These are phyloP conservation scores for Dioscorea dumetorum DNA, from an alignment of 106 monocot genomes.

Conservation along the genomic window DNA sequence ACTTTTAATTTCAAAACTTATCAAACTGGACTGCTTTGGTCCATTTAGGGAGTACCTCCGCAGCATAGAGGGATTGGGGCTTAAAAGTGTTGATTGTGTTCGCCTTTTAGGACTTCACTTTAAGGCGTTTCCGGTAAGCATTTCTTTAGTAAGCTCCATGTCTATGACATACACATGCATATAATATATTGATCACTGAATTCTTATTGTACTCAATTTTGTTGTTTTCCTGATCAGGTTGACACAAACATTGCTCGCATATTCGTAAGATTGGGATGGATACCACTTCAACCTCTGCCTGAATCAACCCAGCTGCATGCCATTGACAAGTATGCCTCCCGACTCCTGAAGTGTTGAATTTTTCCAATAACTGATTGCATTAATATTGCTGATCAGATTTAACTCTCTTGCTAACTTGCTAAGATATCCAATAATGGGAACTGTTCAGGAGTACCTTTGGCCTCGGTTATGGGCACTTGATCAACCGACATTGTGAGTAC, in stretches of 20 bases:
- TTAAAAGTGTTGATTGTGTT: conserved; percentile 87
- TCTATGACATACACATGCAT: neutral
- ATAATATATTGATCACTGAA: neutral
- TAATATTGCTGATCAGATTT: neutral
- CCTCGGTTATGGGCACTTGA: conserved; percentile 74
- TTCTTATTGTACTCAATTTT: neutral
- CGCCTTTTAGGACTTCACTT: conserved; percentile 67
- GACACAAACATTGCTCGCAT: conserved; percentile 86
- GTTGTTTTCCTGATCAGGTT: conserved; percentile 29
- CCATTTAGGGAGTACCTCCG: conserved; percentile 69
- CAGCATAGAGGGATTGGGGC: conserved; percentile 69
- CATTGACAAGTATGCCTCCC: conserved; percentile 54
- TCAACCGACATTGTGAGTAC: conserved; percentile 56
- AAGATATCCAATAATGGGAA: conserved; percentile 67
- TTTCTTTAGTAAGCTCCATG: neutral
- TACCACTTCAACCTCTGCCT: conserved; percentile 78
- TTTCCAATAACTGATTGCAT: neutral
- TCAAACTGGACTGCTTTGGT: neutral
- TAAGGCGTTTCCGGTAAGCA: conserved; percentile 70
- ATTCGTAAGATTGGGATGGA: conserved; percentile 84
- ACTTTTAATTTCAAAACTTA: neutral
- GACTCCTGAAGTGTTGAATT: neutral
- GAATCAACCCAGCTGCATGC: conserved; percentile 75
- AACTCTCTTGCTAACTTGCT: neutral
- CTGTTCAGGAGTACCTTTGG: conserved; percentile 86